Evolutionary conservation across 1,139 yeast genomes (phyloP), one percentile per base, ranked within the genome.

Genomic region (Suhomyces bribrorum): DNA sequence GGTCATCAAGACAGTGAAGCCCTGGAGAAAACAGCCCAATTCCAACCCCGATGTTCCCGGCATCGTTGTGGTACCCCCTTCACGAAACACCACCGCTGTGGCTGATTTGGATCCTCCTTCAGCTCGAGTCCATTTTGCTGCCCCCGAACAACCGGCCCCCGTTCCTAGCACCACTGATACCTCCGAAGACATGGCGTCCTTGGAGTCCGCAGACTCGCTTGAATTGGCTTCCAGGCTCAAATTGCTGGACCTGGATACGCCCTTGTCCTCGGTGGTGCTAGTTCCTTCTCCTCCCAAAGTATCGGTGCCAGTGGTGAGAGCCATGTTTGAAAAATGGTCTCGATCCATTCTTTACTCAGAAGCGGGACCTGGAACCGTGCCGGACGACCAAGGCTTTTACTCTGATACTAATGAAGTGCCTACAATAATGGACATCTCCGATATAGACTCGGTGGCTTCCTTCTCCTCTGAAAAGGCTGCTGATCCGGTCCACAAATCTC

Each of bases 321-420:
- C 26, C 1, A 38, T 50, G 11, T 60, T 66, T 31, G 50, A 54
- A 3, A 44, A 44, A 2, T 70, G 76, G 75, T 26, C 52, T 2
- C 45, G 49, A 7, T 55, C 66, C 2, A 53, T 69, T 35, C 39
- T 70, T 14, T 63, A 63, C 39, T 59, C 68, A 0, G 66, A 60
- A 5, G 49, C 59, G 1, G 71, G 63, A 41, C 46, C 49, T 22
- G 50, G 37, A 36, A 32, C 52, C 9, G 45, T 37, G 26, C 66
- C 71, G 0, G 62, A 69, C 43, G 75, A 69, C 5, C 76, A 72
- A 49, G 77, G 76, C 1, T 69, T 72, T 33, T 72, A 72, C 40
- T 51, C 59, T 5, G 67, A 63, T 35, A 39, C 58, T 5, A 54
- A 53, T 14, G 59, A 48, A 8, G 39, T 46, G 4, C 45, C 55